Percentiles rank a stretch among this genome's conserved stretches.
Conservation (phyloP, 1,139 yeast genomes). For the Geotrichum australiense region DNA sequence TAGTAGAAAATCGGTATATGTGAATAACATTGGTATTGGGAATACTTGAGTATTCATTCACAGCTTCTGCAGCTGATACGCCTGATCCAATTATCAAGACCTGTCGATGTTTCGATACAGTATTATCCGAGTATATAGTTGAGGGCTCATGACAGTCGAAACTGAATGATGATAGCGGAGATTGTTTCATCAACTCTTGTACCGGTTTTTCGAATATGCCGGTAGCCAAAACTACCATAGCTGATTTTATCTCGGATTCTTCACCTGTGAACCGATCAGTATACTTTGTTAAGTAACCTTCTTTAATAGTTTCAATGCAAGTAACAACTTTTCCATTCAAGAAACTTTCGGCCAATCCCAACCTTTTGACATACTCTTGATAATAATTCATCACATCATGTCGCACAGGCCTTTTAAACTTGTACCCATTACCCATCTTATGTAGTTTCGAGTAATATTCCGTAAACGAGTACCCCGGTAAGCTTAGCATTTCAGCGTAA, state of each 20-base stretch:
- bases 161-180: background rate
- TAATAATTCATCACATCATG: slow-evolving; percentile 31
- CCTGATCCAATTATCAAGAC: slow-evolving; percentile 34
- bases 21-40: slow-evolving; percentile 23
- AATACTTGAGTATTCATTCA: slow-evolving; percentile 16
- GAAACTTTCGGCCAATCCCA: slow-evolving; percentile 22
- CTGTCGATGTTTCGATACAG: too few species aligned
- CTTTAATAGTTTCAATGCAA: slow-evolving; percentile 17
- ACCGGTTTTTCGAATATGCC: slow-evolving; percentile 31
- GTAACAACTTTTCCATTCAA: slow-evolving; percentile 19
- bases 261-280: background rate
- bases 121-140: too few species aligned
- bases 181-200: slow-evolving; percentile 2
- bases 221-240: slow-evolving; percentile 29
- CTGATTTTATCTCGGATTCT: too few species aligned
- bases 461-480: slow-evolving; percentile 32
- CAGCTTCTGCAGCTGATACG: slow-evolving; percentile 35
- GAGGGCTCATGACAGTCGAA: background rate
- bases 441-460: slow-evolving; percentile 20
- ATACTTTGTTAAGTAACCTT: slow-evolving; percentile 4
- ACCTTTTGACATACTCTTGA: slow-evolving; percentile 25
- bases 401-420: slow-evolving; percentile 30
- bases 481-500: slow-evolving; percentile 34
- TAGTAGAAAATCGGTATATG: slow-evolving; percentile 29
- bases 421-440: slow-evolving; percentile 18